Percentiles rank a stretch among this genome's conserved stretches.
Evolutionary conservation across 192 early-diverging fungal genomes (phyloP).

Genomic region (Coemansia sp.): DNA sequence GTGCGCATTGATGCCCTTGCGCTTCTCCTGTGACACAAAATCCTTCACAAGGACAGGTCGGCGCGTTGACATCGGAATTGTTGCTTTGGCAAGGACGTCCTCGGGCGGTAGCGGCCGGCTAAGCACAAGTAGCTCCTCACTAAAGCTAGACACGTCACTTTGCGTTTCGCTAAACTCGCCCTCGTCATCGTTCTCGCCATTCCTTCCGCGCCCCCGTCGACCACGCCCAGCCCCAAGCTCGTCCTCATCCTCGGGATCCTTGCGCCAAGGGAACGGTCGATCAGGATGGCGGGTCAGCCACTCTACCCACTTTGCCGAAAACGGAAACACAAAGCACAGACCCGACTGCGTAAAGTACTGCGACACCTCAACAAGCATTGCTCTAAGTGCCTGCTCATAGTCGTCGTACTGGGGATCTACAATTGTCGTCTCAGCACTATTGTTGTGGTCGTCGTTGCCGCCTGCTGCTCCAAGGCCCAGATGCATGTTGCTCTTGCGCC

Average conservation of each 20-base stretch:
- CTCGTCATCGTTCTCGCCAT: slow-evolving; percentile 7
- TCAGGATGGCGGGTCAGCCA: slow-evolving; percentile 51
- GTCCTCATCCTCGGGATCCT: slow-evolving; percentile 43
- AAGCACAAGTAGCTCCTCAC: slow-evolving; percentile 37
- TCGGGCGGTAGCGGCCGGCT: slow-evolving; percentile 47
- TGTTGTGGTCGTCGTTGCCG: slow-evolving; percentile 13
- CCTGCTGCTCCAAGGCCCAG: slow-evolving; percentile 29
- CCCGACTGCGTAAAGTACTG: slow-evolving; percentile 53
- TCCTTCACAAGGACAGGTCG: slow-evolving; percentile 37
- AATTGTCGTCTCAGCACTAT: slow-evolving; percentile 4
- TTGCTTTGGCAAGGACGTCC: slow-evolving; percentile 46
- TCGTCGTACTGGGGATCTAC: slow-evolving; percentile 23
- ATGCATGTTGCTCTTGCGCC: slow-evolving; percentile 56
- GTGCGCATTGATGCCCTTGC: slow-evolving; percentile 53
- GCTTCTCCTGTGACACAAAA: slow-evolving; percentile 47
- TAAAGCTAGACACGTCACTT: slow-evolving; percentile 50
- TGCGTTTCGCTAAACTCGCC: slow-evolving; percentile 17
- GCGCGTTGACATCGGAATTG: slow-evolving; percentile 51
- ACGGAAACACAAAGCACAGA: slow-evolving; percentile 45
- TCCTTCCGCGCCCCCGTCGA: slow-evolving; percentile 2
- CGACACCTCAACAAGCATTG: slow-evolving; percentile 48
- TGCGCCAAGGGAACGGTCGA: slow-evolving; percentile 52
- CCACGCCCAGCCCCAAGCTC: slow-evolving; percentile 11
- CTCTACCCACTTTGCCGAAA: slow-evolving; percentile 50
- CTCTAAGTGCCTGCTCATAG: slow-evolving; percentile 40